Percentiles rank a stretch among this genome's conserved stretches.
These are phyloP conservation scores for Biancaea sappan DNA, from an alignment of 306 rosid species.

Conservation along the genomic window DNA sequence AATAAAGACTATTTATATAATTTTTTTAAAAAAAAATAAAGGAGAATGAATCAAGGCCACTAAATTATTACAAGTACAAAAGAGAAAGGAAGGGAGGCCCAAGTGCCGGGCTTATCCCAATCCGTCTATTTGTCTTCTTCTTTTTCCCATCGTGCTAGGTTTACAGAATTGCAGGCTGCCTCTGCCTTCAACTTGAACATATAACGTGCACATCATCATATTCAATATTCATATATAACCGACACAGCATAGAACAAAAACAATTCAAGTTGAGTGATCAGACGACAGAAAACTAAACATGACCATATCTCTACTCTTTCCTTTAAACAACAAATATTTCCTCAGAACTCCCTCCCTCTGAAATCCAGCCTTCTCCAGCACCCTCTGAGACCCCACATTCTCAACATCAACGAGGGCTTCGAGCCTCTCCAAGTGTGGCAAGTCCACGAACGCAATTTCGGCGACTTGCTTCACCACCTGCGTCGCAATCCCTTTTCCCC, in stretches of 20 bases:
- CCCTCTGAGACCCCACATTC: slow-evolving; percentile 63
- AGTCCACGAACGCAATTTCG: slow-evolving; percentile 49
- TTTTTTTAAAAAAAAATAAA: too few species aligned
- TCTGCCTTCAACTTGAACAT: not conserved
- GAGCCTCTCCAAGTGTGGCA: slow-evolving; percentile 60
- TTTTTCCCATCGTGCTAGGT: too few species aligned
- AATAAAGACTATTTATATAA: too few species aligned
- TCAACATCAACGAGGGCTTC: slow-evolving; percentile 71
- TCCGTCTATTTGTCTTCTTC: too few species aligned
- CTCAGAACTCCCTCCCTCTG: slow-evolving; percentile 61
- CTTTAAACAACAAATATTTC: slow-evolving; percentile 43
- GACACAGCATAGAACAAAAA: not conserved
- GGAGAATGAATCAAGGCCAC: too few species aligned
- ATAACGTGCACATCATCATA: too few species aligned
- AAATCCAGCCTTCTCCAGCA: slow-evolving; percentile 72
- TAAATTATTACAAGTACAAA: too few species aligned
- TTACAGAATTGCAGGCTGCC: not conserved
- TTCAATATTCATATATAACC: too few species aligned
- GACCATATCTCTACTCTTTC: slow-evolving; percentile 46
- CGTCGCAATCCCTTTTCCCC: slow-evolving; percentile 77
- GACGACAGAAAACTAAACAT: slow-evolving; percentile 23
- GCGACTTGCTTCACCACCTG: slow-evolving; percentile 56
- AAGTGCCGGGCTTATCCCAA: too few species aligned
- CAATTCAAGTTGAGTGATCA: not conserved
- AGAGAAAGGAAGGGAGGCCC: too few species aligned